Percentiles rank a stretch among this genome's conserved stretches.
These are phyloP conservation scores for Auriscalpium microsporum DNA, from an alignment of 768 basidiomycete genomes.

Conservation along the genomic window DNA sequence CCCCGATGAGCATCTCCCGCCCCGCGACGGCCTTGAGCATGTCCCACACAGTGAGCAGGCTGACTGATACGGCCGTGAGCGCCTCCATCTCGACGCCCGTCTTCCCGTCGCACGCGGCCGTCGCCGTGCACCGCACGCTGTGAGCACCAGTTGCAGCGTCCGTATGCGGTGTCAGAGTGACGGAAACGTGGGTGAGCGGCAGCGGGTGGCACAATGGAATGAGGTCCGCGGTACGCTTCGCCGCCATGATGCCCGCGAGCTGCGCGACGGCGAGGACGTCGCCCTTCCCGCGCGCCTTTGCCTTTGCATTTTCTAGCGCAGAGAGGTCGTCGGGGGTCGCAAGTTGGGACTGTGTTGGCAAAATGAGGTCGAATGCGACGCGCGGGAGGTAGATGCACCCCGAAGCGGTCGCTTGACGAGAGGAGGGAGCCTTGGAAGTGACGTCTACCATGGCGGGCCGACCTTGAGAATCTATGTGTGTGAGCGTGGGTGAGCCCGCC, in stretches of 20 bases:
- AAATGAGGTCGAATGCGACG: conserved; percentile 58
- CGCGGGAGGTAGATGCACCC: conserved; percentile 65
- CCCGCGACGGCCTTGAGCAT: conserved; percentile 90
- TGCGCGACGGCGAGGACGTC: conserved; percentile 70
- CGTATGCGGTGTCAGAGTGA: conserved; percentile 45
- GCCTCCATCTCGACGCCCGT: conserved; percentile 96
- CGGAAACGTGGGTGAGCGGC: conserved; percentile 59
- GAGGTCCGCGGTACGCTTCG: conserved; percentile 73
- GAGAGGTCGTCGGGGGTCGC: too few relatives aligned
- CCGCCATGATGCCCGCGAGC: conserved; percentile 80
- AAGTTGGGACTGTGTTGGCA: conserved; percentile 19
- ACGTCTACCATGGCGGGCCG: conserved; percentile 82
- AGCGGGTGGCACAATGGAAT: conserved; percentile 88
- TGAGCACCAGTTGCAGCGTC: conserved; percentile 15
- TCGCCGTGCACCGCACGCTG: conserved; percentile 56
- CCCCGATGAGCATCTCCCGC: conserved; percentile 74
- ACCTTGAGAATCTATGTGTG: conserved; percentile 67
- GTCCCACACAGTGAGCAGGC: conserved; percentile 81
- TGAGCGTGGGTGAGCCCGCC: conserved; percentile 28
- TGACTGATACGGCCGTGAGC: conserved; percentile 71
- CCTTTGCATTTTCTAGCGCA: conserved; percentile 25
- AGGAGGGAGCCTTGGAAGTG: conserved; percentile 48
- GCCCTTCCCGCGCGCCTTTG: conserved; percentile 56
- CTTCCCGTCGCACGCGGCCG: conserved; percentile 67
- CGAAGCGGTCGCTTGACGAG: conserved; percentile 63